Evolutionary conservation across 805 yeast species (phyloP).

Genomic region (Kluyveromyces wickerhamii): DNA sequence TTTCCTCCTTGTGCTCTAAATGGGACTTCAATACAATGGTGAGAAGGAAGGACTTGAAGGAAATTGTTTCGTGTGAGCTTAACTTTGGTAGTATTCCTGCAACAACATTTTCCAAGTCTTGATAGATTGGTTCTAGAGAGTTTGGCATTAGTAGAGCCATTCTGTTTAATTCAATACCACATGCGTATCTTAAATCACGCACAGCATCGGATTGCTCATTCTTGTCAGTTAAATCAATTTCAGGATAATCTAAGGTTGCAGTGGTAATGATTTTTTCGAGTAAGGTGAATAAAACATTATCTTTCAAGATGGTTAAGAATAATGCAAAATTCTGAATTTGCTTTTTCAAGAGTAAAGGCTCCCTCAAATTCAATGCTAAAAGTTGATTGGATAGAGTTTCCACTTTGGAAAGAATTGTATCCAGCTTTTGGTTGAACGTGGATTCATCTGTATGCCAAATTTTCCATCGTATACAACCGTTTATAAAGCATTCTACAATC

Average conservation of each 20-base stretch:
- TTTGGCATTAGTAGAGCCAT: conserved; percentile 94
- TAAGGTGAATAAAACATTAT: conserved; percentile 72
- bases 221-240: conserved; percentile 37
- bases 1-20: conserved; percentile 60
- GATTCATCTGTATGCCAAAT: conserved; percentile 67
- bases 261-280: conserved; percentile 80
- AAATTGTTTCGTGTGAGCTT: conserved; percentile 85
- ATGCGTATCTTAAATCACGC: conserved; percentile 79
- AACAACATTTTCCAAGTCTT: conserved; percentile 76
- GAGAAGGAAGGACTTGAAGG: conserved; percentile 83
- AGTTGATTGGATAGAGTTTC: conserved; percentile 69
- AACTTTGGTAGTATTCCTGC: conserved; percentile 64
- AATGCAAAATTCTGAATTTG: conserved; percentile 89
- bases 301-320: conserved; percentile 83
- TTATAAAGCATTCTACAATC: conserved; percentile 79
- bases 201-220: conserved; percentile 74
- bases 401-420: conserved; percentile 44
- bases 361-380: conserved; percentile 64
- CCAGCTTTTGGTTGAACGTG: conserved; percentile 40
- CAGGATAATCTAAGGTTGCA: conserved; percentile 75
- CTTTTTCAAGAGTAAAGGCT: conserved; percentile 75
- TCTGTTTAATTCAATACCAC: conserved; percentile 92
- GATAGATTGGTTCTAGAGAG: conserved; percentile 68
- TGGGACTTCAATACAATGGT: conserved; percentile 88
- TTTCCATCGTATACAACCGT: conserved; percentile 94